Conservation (phyloP, 1,284 basidiomycete genomes). For the Marasmius tenuissimus region DNA sequence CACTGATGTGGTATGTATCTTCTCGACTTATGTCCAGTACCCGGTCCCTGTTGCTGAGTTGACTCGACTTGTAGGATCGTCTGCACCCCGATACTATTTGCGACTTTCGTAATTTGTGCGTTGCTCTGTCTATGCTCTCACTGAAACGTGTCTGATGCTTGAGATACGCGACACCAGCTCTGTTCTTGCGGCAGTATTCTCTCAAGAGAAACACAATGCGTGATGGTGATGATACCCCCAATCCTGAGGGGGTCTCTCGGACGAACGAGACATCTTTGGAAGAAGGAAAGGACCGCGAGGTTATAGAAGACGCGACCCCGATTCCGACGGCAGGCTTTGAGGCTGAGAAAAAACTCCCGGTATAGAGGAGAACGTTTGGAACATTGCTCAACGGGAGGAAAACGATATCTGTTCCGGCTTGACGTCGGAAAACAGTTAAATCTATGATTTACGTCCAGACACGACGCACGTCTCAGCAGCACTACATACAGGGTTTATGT, state of each 20-base stretch:
- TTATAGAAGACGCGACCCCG: too few relatives aligned
- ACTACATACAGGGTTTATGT: too few relatives aligned
- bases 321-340: too few relatives aligned
- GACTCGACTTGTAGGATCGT: conserved; percentile 1
- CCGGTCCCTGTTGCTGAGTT: background rate
- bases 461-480: too few relatives aligned
- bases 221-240: background rate
- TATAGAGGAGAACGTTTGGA: too few relatives aligned
- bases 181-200: background rate
- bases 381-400: too few relatives aligned
- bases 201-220: background rate
- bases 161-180: background rate
- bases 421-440: too few relatives aligned
- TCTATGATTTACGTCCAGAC: too few relatives aligned
- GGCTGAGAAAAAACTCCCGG: too few relatives aligned
- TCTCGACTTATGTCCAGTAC: background rate
- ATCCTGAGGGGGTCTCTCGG: background rate
- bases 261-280: background rate
- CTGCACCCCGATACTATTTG: background rate
- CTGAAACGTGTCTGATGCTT: conserved; percentile 1
- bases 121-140: conserved; percentile 1
- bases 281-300: background rate
- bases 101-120: conserved; percentile 1
- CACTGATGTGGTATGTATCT: conserved; percentile 10
- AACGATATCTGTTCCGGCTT: too few relatives aligned